Evolutionary conservation across 225 moss, liverwort and hornwort species (phyloP), one percentile per base, ranked within the genome.

Genomic region (Takakia lepidozioides): DNA sequence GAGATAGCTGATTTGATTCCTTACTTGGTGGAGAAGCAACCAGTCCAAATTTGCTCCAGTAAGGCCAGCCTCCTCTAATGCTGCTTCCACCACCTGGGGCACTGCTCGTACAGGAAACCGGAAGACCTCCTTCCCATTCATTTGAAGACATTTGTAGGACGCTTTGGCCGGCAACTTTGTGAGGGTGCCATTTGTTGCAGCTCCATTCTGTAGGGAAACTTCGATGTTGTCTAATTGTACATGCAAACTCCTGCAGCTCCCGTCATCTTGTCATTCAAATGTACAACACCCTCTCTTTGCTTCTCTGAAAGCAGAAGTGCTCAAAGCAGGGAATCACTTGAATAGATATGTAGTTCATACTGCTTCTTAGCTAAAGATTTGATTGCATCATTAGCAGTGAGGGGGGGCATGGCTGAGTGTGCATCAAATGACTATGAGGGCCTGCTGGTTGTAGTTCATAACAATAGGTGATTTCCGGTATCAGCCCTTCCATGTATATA

Each of bases 101-200:
- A 95, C 93, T 27, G 81, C 78, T 59, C 69, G 69, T 17, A 86
- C 84, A 28, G 93, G 89, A 57, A 95, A 95, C 43, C 47, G 73
- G 64, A 95, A 95, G 25, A 95, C 93, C 71, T 95, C 93, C 68
- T 84, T 86, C 29, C 93, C 93, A 29, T 95, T 86, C 93, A 95
- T 95, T 65, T 89, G 76, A 47, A 95, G 70, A 45, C 59, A 80
- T 17, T 74, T 76, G 46, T 80, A 82, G 20, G 71, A 62, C 36
- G 86, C 84, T 54, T 47, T 81, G 25, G 56, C 76, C 14, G 93
- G 93, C 25, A 58, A 46, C 30, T 59, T 80, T 16, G 60, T 48
- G 35, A 50, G 38, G 15, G 74, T 70, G 57, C 81, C 86, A 52
- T 77, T 86, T 14, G 57, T 61, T 25, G 67, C 63, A 54, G 67